Conservation (phyloP, 2,329 filamentous ascomycete species). For the Curvularia verruculosa region DNA sequence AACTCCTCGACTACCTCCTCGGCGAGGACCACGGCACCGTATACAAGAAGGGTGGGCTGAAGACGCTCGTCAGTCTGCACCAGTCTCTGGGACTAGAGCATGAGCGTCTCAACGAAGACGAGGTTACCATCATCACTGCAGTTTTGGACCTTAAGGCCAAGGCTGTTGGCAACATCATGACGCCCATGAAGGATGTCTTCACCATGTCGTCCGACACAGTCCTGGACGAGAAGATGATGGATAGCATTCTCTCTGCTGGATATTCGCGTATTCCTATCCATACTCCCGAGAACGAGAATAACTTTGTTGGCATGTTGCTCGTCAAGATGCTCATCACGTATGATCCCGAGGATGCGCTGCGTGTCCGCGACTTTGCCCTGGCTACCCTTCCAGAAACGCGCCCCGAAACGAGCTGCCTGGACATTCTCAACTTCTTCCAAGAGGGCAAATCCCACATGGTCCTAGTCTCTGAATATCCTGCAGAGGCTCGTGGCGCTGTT, state of each 20-base stretch:
- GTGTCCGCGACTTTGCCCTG: slow-evolving; percentile 87
- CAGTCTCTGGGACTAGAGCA: slow-evolving; percentile 83
- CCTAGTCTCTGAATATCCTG: slow-evolving; percentile 85
- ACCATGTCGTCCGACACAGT: slow-evolving; percentile 95
- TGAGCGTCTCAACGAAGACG: slow-evolving; percentile 92
- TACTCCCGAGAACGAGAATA: slow-evolving; percentile 77
- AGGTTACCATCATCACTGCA: slow-evolving; percentile 98
- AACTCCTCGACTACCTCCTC: slow-evolving; percentile 89
- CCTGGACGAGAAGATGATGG: slow-evolving; percentile 92
- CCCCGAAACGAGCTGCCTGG: slow-evolving; percentile 92
- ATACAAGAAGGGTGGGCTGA: slow-evolving; percentile 97
- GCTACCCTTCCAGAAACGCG: slow-evolving; percentile 94
- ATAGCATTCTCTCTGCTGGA: slow-evolving; percentile 87
- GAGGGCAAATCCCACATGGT: slow-evolving; percentile 99
- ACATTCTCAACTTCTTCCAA: slow-evolving; percentile 99
- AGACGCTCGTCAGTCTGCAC: slow-evolving; percentile 94
- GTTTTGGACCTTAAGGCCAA: slow-evolving; percentile 97
- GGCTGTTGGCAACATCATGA: slow-evolving; percentile 94
- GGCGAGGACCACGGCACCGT: slow-evolving; percentile 95
- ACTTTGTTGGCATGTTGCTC: slow-evolving; percentile 96
- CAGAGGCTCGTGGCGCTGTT: slow-evolving; percentile 86
- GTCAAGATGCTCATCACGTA: slow-evolving; percentile 99
- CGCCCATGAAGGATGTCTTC: slow-evolving; percentile 96
- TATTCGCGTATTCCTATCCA: slow-evolving; percentile 97
- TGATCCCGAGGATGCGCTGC: slow-evolving; percentile 88